Percentiles rank a stretch among this genome's conserved stretches.
phyloP scores from a whole-genome alignment of 2,329 filamentous ascomycete genomes.

The Biscogniauxia marginata region DNA sequence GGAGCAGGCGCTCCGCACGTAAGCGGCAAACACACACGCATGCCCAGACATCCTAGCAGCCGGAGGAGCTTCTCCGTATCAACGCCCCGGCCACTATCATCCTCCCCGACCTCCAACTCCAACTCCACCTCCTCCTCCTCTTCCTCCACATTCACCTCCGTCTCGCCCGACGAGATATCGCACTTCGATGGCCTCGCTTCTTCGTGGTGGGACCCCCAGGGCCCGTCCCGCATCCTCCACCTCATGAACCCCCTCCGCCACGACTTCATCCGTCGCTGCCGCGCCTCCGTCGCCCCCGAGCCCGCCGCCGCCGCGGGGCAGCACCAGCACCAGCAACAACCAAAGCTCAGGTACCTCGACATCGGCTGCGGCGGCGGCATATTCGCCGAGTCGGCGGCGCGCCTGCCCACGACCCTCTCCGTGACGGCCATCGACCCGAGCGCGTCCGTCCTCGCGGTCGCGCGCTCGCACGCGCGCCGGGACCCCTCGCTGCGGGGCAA shows the following conservation, averaged over 20 bases:
- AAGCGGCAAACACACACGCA: background rate
- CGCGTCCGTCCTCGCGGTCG: slow-evolving; percentile 70
- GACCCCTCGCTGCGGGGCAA: slow-evolving; percentile 67
- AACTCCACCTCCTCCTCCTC: slow-evolving; percentile 13
- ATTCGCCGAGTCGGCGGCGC: slow-evolving; percentile 84
- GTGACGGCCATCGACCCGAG: slow-evolving; percentile 81
- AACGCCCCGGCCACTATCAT: slow-evolving; percentile 4
- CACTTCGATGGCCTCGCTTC: slow-evolving; percentile 94
- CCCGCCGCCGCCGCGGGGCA: slow-evolving; percentile 32
- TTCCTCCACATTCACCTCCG: slow-evolving; percentile 57
- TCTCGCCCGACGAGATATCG: slow-evolving; percentile 84
- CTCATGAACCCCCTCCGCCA: slow-evolving; percentile 98
- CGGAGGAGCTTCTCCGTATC: slow-evolving; percentile 15
- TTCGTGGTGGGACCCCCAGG: slow-evolving; percentile 96
- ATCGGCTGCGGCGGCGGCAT: slow-evolving; percentile 96
- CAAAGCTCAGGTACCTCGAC: slow-evolving; percentile 77
- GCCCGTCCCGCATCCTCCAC: slow-evolving; percentile 86
- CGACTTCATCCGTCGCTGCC: slow-evolving; percentile 80
- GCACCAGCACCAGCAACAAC: too few relatives aligned
- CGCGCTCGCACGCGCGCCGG: slow-evolving; percentile 68
- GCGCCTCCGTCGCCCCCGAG: slow-evolving; percentile 50
- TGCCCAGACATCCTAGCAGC: background rate
- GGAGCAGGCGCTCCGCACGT: background rate
- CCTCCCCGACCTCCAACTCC: slow-evolving; percentile 18
- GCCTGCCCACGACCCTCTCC: slow-evolving; percentile 58